These are phyloP conservation scores for Xylariales sp. DNA, from an alignment of 2,329 filamentous ascomycete species.

Conservation along the genomic window DNA sequence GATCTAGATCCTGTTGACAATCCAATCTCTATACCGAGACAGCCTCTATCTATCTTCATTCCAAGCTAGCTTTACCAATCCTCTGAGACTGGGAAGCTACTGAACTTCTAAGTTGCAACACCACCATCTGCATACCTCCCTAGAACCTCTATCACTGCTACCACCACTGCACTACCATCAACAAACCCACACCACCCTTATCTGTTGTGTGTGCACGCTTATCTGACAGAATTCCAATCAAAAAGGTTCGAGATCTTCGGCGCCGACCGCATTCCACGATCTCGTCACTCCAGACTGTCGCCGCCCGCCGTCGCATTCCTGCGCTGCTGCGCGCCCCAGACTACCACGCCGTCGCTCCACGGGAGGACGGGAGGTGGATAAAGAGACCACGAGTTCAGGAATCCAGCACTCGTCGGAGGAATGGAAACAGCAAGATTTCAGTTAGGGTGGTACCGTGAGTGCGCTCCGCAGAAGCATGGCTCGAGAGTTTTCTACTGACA, in stretches of 20 bases:
- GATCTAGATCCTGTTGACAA: constrained; percentile 43
- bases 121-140: constrained; percentile 39
- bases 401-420: constrained; percentile 34
- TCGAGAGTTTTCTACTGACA: constrained; percentile 7
- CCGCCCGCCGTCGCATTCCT: constrained; percentile 30
- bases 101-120: constrained; percentile 50
- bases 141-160: constrained; percentile 26
- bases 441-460: constrained; percentile 51
- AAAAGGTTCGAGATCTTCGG: constrained; percentile 33
- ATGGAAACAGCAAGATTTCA: constrained; percentile 47
- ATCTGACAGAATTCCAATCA: constrained; percentile 44
- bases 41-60: constrained; percentile 41
- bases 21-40: constrained; percentile 39
- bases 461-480: neutral
- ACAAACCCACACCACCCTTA: constrained; percentile 29
- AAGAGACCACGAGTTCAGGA: constrained; percentile 39
- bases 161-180: constrained; percentile 11
- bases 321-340: constrained; percentile 43
- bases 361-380: constrained; percentile 50
- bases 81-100: constrained; percentile 37
- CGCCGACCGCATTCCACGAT: constrained; percentile 37
- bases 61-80: constrained; percentile 39
- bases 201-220: constrained; percentile 39
- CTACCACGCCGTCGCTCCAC: constrained; percentile 48
- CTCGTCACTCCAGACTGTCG: constrained; percentile 26